Evolutionary conservation across 1,139 yeast genomes (phyloP), one percentile per base, ranked within the genome.

Genomic region (Hansenula lynferdii): DNA sequence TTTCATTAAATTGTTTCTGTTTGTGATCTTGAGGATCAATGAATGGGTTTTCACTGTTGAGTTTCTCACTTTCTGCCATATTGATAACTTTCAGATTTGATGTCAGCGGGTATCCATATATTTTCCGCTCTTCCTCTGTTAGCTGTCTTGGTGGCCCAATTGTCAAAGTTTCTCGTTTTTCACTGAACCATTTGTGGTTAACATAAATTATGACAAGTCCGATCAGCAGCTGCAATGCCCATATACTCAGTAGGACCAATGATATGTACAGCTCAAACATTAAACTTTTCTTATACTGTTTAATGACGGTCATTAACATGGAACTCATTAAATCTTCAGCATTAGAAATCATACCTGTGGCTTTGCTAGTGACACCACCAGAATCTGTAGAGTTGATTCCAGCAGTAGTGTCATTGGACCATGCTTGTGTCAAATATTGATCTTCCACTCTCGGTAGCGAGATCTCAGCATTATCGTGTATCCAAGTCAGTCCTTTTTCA

Each of bases 401-500:
- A 7, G 28, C 8, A 20, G 15, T 17, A 14, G 36, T 19, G 14
- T 37, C 9, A 40, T 35, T 18, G 15, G 29, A 6, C 42, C 14
- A 52, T 28, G 1, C 58, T 46, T 28, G 44, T 7, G 50, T 27
- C 2, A 67, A 43, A 10, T 59, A 61, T 2, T 57, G 46, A 2
- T 60, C 56, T 39, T 66, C 58, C 10, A 77, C 58, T 25, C 68
- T 52, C 0, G 97, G 96, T 1, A 90, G 55, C 0, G 64, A 47
- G 2, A 90, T 62, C 14, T 75, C 66, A 3, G 90, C 70, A 47
- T 85, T 69, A 25, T 79, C 65, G 49, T 83, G 70, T 3, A 90
- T 64, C 97, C 97, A 92, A 1, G 80, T 72, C 38, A 90, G 59
- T 0, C 95, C 97, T 19, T 70, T 56, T 48, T 85, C 85, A 1